Evolutionary conservation across 1,139 yeast species (phyloP), one percentile per base, ranked within the genome.

Genomic region (Hansenula sp.): DNA sequence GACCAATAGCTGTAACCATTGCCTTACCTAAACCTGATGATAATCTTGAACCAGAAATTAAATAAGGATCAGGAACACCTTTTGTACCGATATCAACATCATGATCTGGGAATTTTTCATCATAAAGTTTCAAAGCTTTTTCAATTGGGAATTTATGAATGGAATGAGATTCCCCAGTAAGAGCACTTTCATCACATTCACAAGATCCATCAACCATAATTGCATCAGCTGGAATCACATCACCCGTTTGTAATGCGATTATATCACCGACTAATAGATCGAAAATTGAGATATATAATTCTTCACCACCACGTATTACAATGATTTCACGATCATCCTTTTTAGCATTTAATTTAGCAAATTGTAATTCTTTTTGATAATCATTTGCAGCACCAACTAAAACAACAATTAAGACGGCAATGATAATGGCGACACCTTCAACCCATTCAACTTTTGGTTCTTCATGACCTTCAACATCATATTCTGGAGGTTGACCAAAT

Each of bases 371-470:
- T 63, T 94, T 94, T 62, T 93, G 97, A 71, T 87, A 94, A 66
- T 94, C 99, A 64, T 94, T 94, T 17, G 80, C 85, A 3, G 97
- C 95, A 41, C 97, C 96, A 13, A 94, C 99, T 4, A 88, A 54
- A 6, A 94, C 96, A 34, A 94, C 98, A 49, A 94, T 93, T 10
- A 81, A 59, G 27, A 94, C 87, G 16, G 99, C 99, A 17, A 85
- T 87, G 54, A 94, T 77, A 60, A 94, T 94, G 36, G 99, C 99
- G 36, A 91, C 96, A 53, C 99, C 99, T 70, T 93, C 99, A 40
- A 94, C 96, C 97, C 97, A 90, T 60, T 90, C 96, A 25, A 91
- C 93, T 55, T 80, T 79, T 16, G 96, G 96, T 44, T 82, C 61
- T 17, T 78, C 70, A 21, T 77, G 71, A 21, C 96, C 95, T 53